These are phyloP conservation scores for Maudiozyma bulderi DNA, from an alignment of 805 yeast species.

Conservation along the genomic window DNA sequence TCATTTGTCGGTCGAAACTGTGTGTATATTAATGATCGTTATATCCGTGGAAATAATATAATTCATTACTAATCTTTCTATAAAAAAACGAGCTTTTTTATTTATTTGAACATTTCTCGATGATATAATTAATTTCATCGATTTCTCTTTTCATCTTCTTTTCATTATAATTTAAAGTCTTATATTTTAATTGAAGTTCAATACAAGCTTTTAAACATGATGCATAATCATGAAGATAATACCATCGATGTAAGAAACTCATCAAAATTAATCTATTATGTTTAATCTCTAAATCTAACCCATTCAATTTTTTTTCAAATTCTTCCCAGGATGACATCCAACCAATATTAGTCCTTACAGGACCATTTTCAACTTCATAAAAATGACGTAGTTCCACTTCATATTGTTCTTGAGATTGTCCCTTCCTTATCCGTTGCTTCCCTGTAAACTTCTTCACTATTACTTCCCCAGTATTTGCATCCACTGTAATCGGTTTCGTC, in stretches of 20 bases:
- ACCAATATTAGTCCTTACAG: constrained; percentile 39
- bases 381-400: constrained; percentile 43
- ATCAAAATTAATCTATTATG: constrained; percentile 46
- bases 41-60: too few relatives aligned
- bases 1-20: too few relatives aligned
- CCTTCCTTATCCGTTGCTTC: constrained; percentile 45
- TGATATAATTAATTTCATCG: constrained; percentile 35
- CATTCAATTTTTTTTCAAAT: constrained; percentile 7
- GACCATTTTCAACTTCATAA: constrained; percentile 39
- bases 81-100: not conserved
- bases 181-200: constrained; percentile 22
- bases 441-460: constrained; percentile 39
- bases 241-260: constrained; percentile 55
- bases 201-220: constrained; percentile 41
- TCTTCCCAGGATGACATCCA: constrained; percentile 9
- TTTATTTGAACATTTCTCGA: constrained; percentile 5
- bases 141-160: constrained; percentile 42
- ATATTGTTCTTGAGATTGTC: constrained; percentile 61
- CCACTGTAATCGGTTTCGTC: constrained; percentile 20
- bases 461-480: constrained; percentile 33
- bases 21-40: too few relatives aligned
- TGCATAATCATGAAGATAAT: constrained; percentile 43
- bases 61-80: not conserved
- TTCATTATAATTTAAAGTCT: constrained; percentile 11
- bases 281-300: constrained; percentile 33